A percentile compares a stretch with the other conserved stretches of the same genome.
Conservation (phyloP, 176 grass and related monocot genomes). For the Themeda triandra region DNA sequence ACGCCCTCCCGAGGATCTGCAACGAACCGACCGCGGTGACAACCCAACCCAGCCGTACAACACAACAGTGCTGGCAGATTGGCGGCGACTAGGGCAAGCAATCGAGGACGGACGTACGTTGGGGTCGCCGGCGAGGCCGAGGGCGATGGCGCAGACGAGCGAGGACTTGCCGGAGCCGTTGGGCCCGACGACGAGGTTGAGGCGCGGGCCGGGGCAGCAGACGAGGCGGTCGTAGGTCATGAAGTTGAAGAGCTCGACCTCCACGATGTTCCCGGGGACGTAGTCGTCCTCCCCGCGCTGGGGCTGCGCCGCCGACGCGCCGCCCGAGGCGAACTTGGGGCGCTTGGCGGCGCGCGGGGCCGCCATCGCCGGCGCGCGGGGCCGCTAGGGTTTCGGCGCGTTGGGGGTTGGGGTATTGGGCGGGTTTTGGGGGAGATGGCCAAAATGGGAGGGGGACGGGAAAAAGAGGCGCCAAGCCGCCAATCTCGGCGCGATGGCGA, state of each 20-base stretch:
- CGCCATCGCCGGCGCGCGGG: constrained; percentile 25
- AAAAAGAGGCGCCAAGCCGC: constrained; percentile 30
- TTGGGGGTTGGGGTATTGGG: background rate
- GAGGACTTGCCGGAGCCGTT: constrained; percentile 97
- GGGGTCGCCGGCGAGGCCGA: constrained; percentile 68
- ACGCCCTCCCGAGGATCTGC: constrained; percentile 89
- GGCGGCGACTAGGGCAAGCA: background rate
- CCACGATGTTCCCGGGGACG: constrained; percentile 84
- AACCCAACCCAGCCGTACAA: background rate
- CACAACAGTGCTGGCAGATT: too few relatives aligned
- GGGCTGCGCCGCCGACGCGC: background rate
- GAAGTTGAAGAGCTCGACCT: constrained; percentile 89
- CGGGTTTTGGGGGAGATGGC: background rate
- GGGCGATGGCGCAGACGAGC: constrained; percentile 82
- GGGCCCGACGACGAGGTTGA: constrained; percentile 84
- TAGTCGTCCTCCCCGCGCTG: constrained; percentile 85
- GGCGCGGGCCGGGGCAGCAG: constrained; percentile 75
- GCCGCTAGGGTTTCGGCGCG: constrained; percentile 33
- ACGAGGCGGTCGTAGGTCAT: constrained; percentile 86
- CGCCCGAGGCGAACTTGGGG: constrained; percentile 23
- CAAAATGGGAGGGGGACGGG: background rate
- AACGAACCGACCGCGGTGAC: background rate
- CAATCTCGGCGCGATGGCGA: too few relatives aligned
- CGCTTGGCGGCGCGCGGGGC: constrained; percentile 54
- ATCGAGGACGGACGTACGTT: background rate